Evolutionary conservation across 2,329 filamentous ascomycete species (phyloP).

Genomic region (Fusarium sp.): DNA sequence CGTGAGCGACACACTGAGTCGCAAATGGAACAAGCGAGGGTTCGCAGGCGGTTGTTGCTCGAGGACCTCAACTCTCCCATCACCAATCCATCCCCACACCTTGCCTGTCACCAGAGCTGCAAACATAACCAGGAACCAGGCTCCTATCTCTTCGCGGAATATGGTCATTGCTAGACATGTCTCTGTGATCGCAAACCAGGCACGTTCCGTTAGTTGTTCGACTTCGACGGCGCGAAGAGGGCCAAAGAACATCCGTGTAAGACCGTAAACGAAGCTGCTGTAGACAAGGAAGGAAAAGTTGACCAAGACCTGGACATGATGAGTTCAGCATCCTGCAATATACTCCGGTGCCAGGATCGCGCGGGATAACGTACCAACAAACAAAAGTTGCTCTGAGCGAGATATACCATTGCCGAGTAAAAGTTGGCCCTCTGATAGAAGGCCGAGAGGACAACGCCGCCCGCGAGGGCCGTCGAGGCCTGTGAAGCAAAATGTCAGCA

Average conservation of each 20-base stretch:
- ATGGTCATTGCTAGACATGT: slow-evolving; percentile 98
- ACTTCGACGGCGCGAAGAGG: slow-evolving; percentile 91
- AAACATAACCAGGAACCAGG: slow-evolving; percentile 97
- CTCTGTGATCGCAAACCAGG: slow-evolving; percentile 98
- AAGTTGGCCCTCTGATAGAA: slow-evolving; percentile 97
- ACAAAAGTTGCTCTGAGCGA: slow-evolving; percentile 95
- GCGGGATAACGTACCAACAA: slow-evolving; percentile 74
- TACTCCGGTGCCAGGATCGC: neutral
- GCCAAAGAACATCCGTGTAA: slow-evolving; percentile 92
- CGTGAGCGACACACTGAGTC: slow-evolving; percentile 80
- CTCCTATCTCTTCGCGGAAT: slow-evolving; percentile 93
- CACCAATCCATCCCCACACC: slow-evolving; percentile 98
- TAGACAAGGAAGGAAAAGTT: slow-evolving; percentile 89
- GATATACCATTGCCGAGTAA: slow-evolving; percentile 96
- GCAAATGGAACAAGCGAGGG: slow-evolving; percentile 85
- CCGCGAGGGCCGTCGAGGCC: slow-evolving; percentile 86
- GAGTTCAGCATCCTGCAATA: slow-evolving; percentile 13
- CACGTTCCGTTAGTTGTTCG: slow-evolving; percentile 96
- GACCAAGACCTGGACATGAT: slow-evolving; percentile 75
- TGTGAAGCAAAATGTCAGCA: slow-evolving; percentile 49
- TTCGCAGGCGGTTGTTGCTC: slow-evolving; percentile 96
- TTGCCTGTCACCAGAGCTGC: slow-evolving; percentile 91
- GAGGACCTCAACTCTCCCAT: slow-evolving; percentile 90
- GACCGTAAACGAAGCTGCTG: slow-evolving; percentile 81
- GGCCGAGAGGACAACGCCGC: slow-evolving; percentile 84